phyloP scores from a whole-genome alignment of 169 alveolate species.

The Perkinsus marinus region DNA sequence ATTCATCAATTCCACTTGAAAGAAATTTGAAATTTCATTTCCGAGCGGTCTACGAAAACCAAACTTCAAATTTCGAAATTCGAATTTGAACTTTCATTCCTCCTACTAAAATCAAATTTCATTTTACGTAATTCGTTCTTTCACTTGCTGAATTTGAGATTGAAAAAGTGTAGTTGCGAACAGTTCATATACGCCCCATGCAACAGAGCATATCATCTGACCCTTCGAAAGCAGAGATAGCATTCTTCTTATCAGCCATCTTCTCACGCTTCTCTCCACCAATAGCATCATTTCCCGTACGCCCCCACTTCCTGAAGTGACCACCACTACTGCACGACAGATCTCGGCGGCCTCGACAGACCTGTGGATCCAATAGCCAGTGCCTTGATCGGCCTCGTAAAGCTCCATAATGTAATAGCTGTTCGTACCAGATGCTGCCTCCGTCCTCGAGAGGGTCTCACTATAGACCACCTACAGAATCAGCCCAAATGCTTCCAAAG shows the following conservation, averaged over 20 bases:
- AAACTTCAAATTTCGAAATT: too few relatives aligned
- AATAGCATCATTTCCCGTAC: not conserved
- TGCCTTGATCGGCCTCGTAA: not conserved
- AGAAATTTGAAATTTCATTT: too few relatives aligned
- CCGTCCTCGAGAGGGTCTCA: not conserved
- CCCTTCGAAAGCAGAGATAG: not conserved
- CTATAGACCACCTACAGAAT: not conserved
- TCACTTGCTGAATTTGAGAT: too few relatives aligned
- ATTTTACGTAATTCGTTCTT: too few relatives aligned
- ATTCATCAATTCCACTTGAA: too few relatives aligned
- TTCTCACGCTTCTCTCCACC: not conserved
- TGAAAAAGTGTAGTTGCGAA: too few relatives aligned
- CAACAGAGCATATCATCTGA: not conserved
- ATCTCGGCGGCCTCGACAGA: not conserved
- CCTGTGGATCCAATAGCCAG: not conserved
- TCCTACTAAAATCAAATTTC: too few relatives aligned
- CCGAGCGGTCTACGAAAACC: too few relatives aligned
- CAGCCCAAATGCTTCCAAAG: not conserved
- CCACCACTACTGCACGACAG: not conserved
- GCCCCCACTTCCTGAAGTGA: not conserved
- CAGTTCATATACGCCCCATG: not conserved
- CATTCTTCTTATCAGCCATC: not conserved
- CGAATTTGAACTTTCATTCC: too few relatives aligned
- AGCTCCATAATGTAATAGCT: not conserved
- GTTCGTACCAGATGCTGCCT: not conserved